phyloP scores from a whole-genome alignment of 495 filamentous ascomycete genomes.

The Coniosporium apollinis region DNA sequence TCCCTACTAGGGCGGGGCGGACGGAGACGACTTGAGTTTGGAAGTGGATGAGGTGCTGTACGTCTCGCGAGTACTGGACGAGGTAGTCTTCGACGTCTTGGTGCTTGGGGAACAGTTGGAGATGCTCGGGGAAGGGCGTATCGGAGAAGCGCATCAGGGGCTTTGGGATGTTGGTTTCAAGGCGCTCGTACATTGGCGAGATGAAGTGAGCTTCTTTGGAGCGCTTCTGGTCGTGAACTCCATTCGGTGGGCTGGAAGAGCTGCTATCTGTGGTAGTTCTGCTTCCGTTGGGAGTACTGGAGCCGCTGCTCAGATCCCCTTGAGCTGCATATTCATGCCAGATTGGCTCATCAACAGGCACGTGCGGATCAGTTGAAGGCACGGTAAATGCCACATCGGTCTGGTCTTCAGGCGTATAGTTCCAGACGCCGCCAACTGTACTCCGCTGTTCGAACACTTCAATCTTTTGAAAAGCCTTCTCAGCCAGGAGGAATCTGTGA shows the following conservation, averaged over 20 bases:
- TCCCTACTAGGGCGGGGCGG: slow-evolving; percentile 10
- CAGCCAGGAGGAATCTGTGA: slow-evolving; percentile 52
- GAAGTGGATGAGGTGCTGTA: slow-evolving; percentile 38
- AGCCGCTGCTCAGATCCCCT: too few relatives aligned
- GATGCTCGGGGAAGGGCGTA: slow-evolving; percentile 39
- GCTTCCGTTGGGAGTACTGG: too few relatives aligned
- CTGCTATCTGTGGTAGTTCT: too few relatives aligned
- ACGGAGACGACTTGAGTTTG: slow-evolving; percentile 41
- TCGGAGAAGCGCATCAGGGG: slow-evolving; percentile 69
- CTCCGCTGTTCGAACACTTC: slow-evolving; percentile 68
- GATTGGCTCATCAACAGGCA: slow-evolving; percentile 12
- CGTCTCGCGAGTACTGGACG: slow-evolving; percentile 48
- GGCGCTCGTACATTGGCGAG: slow-evolving; percentile 60
- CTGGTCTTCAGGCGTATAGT: slow-evolving; percentile 35
- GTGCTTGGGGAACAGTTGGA: slow-evolving; percentile 58
- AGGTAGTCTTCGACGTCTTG: slow-evolving; percentile 55
- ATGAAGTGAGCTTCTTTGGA: slow-evolving; percentile 30
- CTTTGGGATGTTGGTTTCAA: slow-evolving; percentile 82
- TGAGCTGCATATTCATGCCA: slow-evolving; percentile 13
- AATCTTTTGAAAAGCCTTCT: slow-evolving; percentile 51
- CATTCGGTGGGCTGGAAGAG: too few relatives aligned
- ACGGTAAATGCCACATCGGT: slow-evolving; percentile 14
- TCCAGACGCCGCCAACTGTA: slow-evolving; percentile 69
- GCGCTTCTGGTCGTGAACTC: neutral
- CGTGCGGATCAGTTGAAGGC: slow-evolving; percentile 21